Base-by-base conservation (phyloP, 768 basidiomycete genomes). In the Leccinum uliginosum region DNA sequence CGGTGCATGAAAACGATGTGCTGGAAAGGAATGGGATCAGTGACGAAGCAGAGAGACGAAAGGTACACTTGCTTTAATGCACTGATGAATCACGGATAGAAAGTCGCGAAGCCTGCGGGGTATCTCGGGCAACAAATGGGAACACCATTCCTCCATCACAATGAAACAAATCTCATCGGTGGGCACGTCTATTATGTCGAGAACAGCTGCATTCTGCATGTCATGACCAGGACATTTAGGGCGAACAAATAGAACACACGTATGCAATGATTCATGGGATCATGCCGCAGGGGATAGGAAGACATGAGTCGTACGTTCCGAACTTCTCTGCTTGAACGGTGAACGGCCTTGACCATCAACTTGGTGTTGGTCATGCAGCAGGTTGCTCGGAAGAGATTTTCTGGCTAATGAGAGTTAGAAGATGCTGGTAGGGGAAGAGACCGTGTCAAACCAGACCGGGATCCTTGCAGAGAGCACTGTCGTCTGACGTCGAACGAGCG, bases 131-230 rank as follows among this genome's bases (percentile, higher is more conserved):
- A 85, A 74, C 21, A 89, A 72, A 54, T 85, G 79, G 11, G 86
- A 76, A 14, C 83, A 85, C 89, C 89, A 91, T 70, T 88, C 81
- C 65, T 90, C 89, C 87, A 89, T 89, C 24, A 90, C 83, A 55
- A 91, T 83, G 63, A 91, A 85, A 14, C 76, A 83, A 35, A 86
- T 65, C 50, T 74, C 67, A 56, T 87, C 84, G 10, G 74, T 65
- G 3, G 73, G 67, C 21, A 81, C 73, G 60, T 82, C 79, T 50
- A 91, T 79, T 19, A 87, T 68, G 63, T 85, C 85, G 29, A 87
- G 67, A 19, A 91, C 76, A 38, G 89, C 89, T 91, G 64, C 15
- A 48, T 30, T 21, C 21, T 58, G 53, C 9, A 51, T 50, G 67
- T 60, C 43, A 57, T 23, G 55, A 57, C 29, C 12, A 30, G 53